These are phyloP conservation scores for Epichloe baconii DNA, from an alignment of 2,329 filamentous ascomycete species.

Conservation along the genomic window DNA sequence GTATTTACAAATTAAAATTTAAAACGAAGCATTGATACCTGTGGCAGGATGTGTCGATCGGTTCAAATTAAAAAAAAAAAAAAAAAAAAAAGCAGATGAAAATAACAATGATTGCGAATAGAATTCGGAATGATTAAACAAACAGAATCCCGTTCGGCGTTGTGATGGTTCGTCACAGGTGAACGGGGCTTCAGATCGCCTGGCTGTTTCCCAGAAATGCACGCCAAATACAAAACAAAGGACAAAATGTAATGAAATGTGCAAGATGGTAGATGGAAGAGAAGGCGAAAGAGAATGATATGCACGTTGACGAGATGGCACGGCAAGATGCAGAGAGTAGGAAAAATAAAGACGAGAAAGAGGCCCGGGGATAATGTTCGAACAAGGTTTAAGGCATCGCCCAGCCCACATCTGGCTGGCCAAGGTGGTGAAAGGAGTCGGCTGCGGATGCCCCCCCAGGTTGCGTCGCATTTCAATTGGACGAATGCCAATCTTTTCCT, in stretches of 20 bases:
- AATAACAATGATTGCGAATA: not conserved
- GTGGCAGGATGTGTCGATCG: not conserved
- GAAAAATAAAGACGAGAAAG: not conserved
- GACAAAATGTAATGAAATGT: not conserved
- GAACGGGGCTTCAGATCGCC: not conserved
- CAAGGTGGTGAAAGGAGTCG: not conserved
- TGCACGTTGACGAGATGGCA: not conserved
- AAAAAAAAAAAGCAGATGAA: constrained; percentile 6
- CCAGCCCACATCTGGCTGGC: not conserved
- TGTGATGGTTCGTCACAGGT: not conserved
- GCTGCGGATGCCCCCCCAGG: not conserved
- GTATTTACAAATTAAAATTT: constrained; percentile 8
- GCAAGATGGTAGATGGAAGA: not conserved
- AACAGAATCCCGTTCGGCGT: not conserved
- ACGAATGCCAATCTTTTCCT: constrained; percentile 1
- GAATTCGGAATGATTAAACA: not conserved
- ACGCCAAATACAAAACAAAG: not conserved
- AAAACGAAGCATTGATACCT: constrained; percentile 6
- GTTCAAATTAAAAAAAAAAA: not conserved
- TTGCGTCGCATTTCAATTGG: constrained; percentile 1
- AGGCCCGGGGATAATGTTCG: not conserved
- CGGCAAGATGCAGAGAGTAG: not conserved
- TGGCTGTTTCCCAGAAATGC: not conserved
- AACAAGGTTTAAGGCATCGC: not conserved
- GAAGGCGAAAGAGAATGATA: not conserved